A percentile compares a stretch with the other conserved stretches of the same genome.
Evolutionary conservation across 2,329 filamentous ascomycete genomes (phyloP).

Genomic region (Fusarium ramigenum): DNA sequence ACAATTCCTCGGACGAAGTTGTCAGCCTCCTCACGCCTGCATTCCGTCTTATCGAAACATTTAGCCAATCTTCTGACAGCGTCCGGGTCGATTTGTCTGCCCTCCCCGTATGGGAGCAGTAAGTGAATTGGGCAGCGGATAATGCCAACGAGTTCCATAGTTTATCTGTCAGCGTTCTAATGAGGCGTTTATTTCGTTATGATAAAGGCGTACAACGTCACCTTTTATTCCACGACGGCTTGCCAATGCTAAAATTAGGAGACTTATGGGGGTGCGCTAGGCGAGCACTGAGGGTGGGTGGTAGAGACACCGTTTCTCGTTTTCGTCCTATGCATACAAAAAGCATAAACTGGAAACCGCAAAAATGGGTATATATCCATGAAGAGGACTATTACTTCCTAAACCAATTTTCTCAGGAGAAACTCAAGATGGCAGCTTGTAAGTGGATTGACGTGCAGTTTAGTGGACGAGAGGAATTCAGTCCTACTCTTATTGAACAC

Average conservation of each 20-base stretch:
- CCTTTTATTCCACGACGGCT: not conserved
- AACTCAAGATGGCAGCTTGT: not conserved
- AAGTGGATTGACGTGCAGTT: not conserved
- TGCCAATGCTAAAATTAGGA: not conserved
- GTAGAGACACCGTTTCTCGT: not conserved
- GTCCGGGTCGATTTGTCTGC: not conserved
- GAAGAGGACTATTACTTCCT: not conserved
- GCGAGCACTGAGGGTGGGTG: not conserved
- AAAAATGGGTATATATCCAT: not conserved
- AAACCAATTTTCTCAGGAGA: not conserved
- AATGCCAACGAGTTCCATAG: not conserved
- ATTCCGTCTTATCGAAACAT: not conserved
- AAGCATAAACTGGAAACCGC: not conserved
- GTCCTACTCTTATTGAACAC: not conserved
- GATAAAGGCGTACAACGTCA: not conserved
- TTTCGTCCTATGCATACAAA: not conserved
- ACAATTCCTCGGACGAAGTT: not conserved
- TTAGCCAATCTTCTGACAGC: not conserved
- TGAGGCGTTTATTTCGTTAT: not conserved
- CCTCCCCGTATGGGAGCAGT: not conserved
- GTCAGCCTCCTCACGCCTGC: not conserved
- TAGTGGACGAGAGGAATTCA: not conserved
- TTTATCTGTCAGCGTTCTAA: not conserved
- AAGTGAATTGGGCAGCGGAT: not conserved
- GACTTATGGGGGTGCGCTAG: not conserved